Evolutionary conservation across 345 rosid genomes (phyloP).

Genomic region (Gossypium raimondii): DNA sequence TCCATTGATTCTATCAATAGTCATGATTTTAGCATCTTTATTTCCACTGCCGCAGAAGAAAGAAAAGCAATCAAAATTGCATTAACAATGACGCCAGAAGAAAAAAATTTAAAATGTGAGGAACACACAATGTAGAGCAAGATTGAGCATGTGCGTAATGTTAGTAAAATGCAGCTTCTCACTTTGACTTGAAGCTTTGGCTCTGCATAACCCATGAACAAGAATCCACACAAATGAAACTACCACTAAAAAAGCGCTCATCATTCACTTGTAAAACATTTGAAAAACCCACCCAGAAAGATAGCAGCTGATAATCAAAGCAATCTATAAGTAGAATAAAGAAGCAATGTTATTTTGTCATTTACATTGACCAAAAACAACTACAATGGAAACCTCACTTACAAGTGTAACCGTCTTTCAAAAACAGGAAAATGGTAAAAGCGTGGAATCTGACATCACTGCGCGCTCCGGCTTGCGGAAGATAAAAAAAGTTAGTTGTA

Average conservation of each 20-base stretch:
- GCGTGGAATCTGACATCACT: too few species aligned
- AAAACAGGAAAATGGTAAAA: not conserved
- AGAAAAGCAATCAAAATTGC: not conserved
- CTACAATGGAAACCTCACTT: not conserved
- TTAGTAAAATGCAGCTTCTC: slow-evolving; percentile 16
- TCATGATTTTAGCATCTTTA: not conserved
- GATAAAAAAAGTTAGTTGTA: too few species aligned
- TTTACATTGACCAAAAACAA: not conserved
- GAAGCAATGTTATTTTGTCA: not conserved
- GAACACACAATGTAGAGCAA: not conserved
- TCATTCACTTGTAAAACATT: not conserved
- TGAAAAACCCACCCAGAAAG: not conserved
- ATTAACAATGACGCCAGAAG: too few species aligned
- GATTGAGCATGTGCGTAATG: not conserved
- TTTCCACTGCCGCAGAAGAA: not conserved
- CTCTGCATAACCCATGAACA: slow-evolving; percentile 29
- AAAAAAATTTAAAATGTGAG: not conserved
- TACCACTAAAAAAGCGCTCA: not conserved
- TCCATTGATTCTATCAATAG: slow-evolving; percentile 5
- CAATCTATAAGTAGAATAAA: not conserved
- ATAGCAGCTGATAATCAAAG: not conserved
- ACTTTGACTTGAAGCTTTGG: slow-evolving; percentile 25
- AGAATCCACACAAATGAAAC: slow-evolving; percentile 3
- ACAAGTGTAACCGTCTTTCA: not conserved
- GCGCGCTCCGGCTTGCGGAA: too few species aligned